Percentiles rank a stretch among this genome's conserved stretches.
These are phyloP conservation scores for Syncephalastrum racemosum DNA, from an alignment of 371 early-diverging fungal species.

Conservation along the genomic window DNA sequence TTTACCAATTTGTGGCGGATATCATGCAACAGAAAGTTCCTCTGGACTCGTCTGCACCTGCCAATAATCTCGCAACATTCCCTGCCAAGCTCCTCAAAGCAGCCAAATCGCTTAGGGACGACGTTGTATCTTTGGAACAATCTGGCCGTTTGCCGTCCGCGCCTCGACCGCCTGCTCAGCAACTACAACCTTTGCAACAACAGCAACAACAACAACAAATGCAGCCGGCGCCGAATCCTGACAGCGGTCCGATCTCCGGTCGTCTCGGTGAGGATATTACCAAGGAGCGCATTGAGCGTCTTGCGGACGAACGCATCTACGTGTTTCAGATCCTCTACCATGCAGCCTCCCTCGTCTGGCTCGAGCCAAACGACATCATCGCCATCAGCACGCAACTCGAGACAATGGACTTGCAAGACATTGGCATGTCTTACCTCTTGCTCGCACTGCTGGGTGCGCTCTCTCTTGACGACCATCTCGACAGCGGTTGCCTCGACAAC, in stretches of 20 bases:
- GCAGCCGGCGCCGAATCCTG: background rate
- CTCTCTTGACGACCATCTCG: conserved; percentile 35
- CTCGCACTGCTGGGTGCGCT: conserved; percentile 57
- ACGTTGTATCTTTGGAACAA: conserved; percentile 35
- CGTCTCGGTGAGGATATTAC: conserved; percentile 49
- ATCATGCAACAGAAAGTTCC: conserved; percentile 13
- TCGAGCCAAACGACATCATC: conserved; percentile 51
- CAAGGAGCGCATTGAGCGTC: conserved; percentile 38
- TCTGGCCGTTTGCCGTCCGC: conserved; percentile 14
- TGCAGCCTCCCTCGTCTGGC: conserved; percentile 48
- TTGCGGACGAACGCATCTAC: conserved; percentile 59
- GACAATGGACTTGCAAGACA: conserved; percentile 50
- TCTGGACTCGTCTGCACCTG: background rate
- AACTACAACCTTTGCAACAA: conserved; percentile 26
- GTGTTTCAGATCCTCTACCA: conserved; percentile 61
- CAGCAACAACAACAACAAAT: conserved; percentile 5
- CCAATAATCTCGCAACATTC: conserved; percentile 20
- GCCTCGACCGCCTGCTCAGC: conserved; percentile 21
- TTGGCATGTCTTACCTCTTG: conserved; percentile 54
- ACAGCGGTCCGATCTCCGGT: conserved; percentile 10
- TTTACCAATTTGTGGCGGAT: conserved; percentile 30
- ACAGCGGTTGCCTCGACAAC: conserved; percentile 10
- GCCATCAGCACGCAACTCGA: conserved; percentile 55
- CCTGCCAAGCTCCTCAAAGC: conserved; percentile 45
- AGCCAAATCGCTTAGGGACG: conserved; percentile 43